Percentiles rank a stretch among this genome's conserved stretches.
phyloP scores from a whole-genome alignment of 2,329 filamentous ascomycete species.

The Cyclaneusma minus region DNA sequence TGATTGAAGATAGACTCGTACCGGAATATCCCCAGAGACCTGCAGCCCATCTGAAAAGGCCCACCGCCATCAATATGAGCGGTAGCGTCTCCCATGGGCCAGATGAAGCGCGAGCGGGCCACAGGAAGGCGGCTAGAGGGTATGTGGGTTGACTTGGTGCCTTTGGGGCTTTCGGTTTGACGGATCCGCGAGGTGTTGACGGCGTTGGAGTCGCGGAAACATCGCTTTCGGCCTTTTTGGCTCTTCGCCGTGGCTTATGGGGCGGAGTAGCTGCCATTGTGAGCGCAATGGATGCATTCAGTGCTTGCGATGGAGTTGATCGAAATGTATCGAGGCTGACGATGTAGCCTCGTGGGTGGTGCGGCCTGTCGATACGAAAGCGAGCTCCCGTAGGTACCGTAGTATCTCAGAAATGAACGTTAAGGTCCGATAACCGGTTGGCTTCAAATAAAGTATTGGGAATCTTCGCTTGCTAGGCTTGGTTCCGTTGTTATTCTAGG shows the following conservation, averaged over 20 bases:
- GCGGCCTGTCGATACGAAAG: too few relatives aligned
- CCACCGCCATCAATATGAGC: slow-evolving; percentile 75
- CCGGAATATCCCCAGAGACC: slow-evolving; percentile 93
- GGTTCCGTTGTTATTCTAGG: too few relatives aligned
- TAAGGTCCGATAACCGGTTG: too few relatives aligned
- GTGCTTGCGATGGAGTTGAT: too few relatives aligned
- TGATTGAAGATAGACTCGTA: slow-evolving; percentile 22
- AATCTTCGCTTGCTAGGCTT: too few relatives aligned
- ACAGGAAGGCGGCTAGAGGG: slow-evolving; percentile 84
- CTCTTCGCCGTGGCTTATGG: slow-evolving; percentile 44
- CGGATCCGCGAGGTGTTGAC: slow-evolving; percentile 2
- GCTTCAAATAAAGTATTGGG: too few relatives aligned
- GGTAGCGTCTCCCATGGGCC: slow-evolving; percentile 91
- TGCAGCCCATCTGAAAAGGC: slow-evolving; percentile 83
- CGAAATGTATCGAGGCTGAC: too few relatives aligned
- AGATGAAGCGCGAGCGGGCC: slow-evolving; percentile 63
- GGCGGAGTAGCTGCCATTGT: slow-evolving; percentile 34
- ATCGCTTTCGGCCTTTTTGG: slow-evolving; percentile 28
- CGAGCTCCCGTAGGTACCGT: too few relatives aligned
- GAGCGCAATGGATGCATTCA: too few relatives aligned
- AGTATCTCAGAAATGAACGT: too few relatives aligned
- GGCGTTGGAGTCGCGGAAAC: slow-evolving; percentile 18
- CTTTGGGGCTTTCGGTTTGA: slow-evolving; percentile 4
- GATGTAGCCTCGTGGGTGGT: too few relatives aligned
- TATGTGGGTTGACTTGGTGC: slow-evolving; percentile 52